A percentile compares a stretch with the other conserved stretches of the same genome.
Conservation (phyloP, 257 asterid genomes). For the Mentha longifolia region DNA sequence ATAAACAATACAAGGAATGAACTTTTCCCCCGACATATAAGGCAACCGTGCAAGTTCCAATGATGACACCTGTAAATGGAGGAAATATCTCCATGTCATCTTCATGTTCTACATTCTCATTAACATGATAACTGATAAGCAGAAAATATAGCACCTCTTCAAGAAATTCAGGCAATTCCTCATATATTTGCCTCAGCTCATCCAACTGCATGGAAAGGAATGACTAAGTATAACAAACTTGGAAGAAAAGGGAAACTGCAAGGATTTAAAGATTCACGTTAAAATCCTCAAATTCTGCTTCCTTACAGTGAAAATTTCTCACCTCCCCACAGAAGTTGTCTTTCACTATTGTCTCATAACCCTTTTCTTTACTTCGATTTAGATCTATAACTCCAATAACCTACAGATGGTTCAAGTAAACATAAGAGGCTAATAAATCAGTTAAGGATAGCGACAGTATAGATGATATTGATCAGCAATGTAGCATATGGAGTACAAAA, state of each 20-base stretch:
- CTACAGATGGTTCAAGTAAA: conserved; percentile 50
- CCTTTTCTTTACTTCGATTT: conserved; percentile 84
- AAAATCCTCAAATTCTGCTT: conserved; percentile 23
- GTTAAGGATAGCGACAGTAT: conserved; percentile 7
- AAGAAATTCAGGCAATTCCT: conserved; percentile 93
- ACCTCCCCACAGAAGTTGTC: conserved; percentile 98
- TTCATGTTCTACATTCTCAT: conserved; percentile 31
- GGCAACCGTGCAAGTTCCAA: conserved; percentile 91
- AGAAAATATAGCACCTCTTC: conserved; percentile 74
- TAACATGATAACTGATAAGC: conserved; percentile 28
- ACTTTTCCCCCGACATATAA: conserved; percentile 57
- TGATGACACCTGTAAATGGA: conserved; percentile 70
- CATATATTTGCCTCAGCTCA: conserved; percentile 96
- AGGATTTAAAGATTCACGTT: conserved; percentile 13
- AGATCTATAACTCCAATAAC: conserved; percentile 87
- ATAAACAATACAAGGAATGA: conserved; percentile 78
- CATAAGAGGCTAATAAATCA: conserved; percentile 12
- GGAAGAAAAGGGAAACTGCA: conserved; percentile 20
- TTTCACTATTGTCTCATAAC: conserved; percentile 85
- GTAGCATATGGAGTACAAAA: not conserved
- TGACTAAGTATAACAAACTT: conserved; percentile 35
- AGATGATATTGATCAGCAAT: conserved; percentile 20
- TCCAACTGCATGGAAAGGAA: conserved; percentile 72
- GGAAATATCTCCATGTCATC: conserved; percentile 36
- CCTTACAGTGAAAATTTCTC: conserved; percentile 29